A percentile compares a stretch with the other conserved stretches of the same genome.
Evolutionary conservation across 306 rosid genomes (phyloP).

Genomic region (Bauhinia variegata): DNA sequence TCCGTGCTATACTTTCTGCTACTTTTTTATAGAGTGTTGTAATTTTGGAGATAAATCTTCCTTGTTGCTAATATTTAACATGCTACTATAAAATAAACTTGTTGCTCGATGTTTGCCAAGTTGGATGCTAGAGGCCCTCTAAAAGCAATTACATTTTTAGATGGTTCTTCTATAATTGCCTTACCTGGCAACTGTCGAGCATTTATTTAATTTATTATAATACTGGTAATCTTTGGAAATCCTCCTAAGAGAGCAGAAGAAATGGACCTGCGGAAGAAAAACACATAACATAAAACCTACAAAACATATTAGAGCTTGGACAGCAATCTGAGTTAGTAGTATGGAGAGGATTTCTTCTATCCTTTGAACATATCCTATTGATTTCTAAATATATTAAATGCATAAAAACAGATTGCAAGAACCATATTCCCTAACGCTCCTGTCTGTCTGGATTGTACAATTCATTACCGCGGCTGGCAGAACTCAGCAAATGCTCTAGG

Average conservation of each 20-base stretch:
- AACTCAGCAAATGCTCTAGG: no score
- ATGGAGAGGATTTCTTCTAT: no score
- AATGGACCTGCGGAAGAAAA: not conserved
- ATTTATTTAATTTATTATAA: not conserved
- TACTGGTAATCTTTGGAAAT: not conserved
- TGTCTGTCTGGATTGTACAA: not conserved
- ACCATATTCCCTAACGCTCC: not conserved
- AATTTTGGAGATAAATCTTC: not conserved
- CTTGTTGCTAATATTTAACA: not conserved
- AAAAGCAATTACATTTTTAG: no score
- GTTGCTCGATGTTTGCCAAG: no score
- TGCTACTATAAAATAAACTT: not conserved
- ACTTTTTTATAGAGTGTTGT: not conserved
- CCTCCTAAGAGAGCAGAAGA: not conserved
- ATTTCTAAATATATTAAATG: no score
- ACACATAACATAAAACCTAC: no score
- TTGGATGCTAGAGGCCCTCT: no score
- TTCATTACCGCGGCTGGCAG: no score
- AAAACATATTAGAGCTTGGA: not conserved
- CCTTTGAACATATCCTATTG: no score
- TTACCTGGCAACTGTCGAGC: no score
- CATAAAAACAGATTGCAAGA: not conserved
- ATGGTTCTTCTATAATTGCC: no score
- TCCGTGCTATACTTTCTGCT: not conserved
- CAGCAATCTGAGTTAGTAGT: not conserved